Conservation (phyloP, 2,329 filamentous ascomycete genomes). For the Stenocarpella maydis region DNA sequence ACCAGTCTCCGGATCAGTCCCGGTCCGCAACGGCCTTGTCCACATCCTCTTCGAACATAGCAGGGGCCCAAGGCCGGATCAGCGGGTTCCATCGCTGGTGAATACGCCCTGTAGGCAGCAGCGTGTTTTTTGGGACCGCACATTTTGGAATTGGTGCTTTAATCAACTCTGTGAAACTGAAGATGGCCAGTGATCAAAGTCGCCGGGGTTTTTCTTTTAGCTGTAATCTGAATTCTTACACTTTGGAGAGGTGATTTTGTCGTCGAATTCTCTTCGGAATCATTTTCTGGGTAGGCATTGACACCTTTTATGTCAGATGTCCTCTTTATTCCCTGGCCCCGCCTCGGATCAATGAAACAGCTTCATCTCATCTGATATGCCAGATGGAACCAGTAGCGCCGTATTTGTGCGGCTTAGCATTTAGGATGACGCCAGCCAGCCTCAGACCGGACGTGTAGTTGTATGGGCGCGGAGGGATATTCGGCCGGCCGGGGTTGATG, state of each 20-base stretch:
- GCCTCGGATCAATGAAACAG: constrained; percentile 21
- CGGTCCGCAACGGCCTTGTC: not conserved
- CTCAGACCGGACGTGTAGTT: not conserved
- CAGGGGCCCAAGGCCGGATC: not conserved
- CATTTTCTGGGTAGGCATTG: not conserved
- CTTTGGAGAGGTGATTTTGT: not conserved
- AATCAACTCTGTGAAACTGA: not conserved
- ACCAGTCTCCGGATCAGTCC: constrained; percentile 20
- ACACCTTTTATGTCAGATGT: not conserved
- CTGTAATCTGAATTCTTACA: not conserved
- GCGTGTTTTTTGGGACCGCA: constrained; percentile 24
- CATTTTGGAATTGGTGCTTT: not conserved
- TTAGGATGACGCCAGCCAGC: constrained; percentile 6
- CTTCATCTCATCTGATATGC: constrained; percentile 18
- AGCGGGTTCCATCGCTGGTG: not conserved
- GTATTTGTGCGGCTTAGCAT: not conserved
- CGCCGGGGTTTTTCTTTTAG: not conserved
- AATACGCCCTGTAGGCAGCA: not conserved
- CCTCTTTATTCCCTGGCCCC: not conserved
- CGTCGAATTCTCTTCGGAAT: too few species aligned
- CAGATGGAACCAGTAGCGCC: not conserved
- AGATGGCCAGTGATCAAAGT: not conserved
- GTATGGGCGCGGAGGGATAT: constrained; percentile 21
- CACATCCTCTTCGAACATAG: constrained; percentile 5
- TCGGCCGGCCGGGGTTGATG: constrained; percentile 5